Evolutionary conservation across 345 rosid genomes (phyloP), one percentile per base, ranked within the genome.

Genomic region (Leavenworthia alabamica): DNA sequence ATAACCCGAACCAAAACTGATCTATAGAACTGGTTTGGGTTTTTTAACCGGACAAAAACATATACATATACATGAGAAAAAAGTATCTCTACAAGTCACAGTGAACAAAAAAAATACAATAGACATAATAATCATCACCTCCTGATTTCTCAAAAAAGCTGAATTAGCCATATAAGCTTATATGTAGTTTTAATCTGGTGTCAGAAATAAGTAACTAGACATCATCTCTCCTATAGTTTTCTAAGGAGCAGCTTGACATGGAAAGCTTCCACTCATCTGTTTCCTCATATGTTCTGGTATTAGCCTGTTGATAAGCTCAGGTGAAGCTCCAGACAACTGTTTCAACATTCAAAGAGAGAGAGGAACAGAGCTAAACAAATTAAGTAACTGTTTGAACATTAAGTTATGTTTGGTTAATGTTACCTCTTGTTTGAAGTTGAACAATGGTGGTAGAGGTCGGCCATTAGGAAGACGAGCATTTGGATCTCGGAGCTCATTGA

Each of bases 401-500:
- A 20, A 3, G 11, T 20, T 26, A 28, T 29, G n/a, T 3, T 41
- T 26, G 45, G 45, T 16, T 71, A n/a, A n/a, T n/a, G 7, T 77
- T 77, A 83, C 96, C 66, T 88, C 91, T 67, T 83, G 81, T 67
- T 76, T 85, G 70, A 85, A 88, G 80, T 85, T 79, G 75, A 85
- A 88, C 58, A 88, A 78, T 0, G 76, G 79, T 29, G 92, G 96
- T 39, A 88, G 69, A 1, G 86, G 78, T 3, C 84, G 84, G 36
- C 88, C 83, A 71, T 76, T 88, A 47, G 92, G 82, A 55, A 88
- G 87, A 54, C 86, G 89, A 15, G 82, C 82, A 72, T 83, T 83
- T 24, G 89, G 89, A 46, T 82, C 88, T 5, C 92, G 86, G 45
- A 88, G 92, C 71, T 88, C 96, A 60, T 85, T 82, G 71, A 85